Base-by-base conservation (phyloP, 768 basidiomycete species). In the Leucosporidium yakuticum region DNA sequence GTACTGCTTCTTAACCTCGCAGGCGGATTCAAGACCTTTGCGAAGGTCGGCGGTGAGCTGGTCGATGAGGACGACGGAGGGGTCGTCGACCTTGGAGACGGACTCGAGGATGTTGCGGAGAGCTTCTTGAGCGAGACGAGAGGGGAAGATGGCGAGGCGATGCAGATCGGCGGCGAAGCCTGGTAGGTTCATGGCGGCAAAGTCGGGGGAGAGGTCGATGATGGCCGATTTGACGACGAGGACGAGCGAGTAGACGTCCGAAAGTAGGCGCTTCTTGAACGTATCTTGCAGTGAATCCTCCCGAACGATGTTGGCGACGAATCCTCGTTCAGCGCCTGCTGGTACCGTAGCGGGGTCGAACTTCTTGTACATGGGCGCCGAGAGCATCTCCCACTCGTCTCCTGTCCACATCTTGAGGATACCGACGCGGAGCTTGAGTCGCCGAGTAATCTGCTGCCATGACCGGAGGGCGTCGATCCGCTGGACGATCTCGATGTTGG, bases 211-310 rank as follows among this genome's bases (percentile, higher is more conserved):
- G 69, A 90, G 85, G 67, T 86, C 87, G 74, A 94, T 86, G 78
- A 95, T 89, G 0, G 91, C 88, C 55, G 88, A 86, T 66, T 92
- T 89, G 73, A 91, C 90, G 62, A 87, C 85, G 49, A 87, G 86
- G 62, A 98, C 86, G 74, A 94, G 88, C 20, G 86, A 82, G 77
- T 92, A 88, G 11, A 95, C 85, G 72, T 89, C 90, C 20, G 89
- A 88, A 23, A 78, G 66, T 21, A 79, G 78, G 59, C 78, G 76
- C 74, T 89, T 91, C 78, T 94, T 91, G 78, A 99, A 97, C 14
- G 90, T 92, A 69, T 88, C 84, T 78, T 94, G 90, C 75, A 98
- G 87, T n/a, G 88, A 88, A 75, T 98, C 95, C 78, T 98, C 95
- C 78, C 98, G 97, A 66, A 96, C 83, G 31, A 97, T 81, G 34